Evolutionary conservation across 228 moss, liverwort and hornwort genomes (phyloP).

Genomic region (Sphagnum magellanicum): DNA sequence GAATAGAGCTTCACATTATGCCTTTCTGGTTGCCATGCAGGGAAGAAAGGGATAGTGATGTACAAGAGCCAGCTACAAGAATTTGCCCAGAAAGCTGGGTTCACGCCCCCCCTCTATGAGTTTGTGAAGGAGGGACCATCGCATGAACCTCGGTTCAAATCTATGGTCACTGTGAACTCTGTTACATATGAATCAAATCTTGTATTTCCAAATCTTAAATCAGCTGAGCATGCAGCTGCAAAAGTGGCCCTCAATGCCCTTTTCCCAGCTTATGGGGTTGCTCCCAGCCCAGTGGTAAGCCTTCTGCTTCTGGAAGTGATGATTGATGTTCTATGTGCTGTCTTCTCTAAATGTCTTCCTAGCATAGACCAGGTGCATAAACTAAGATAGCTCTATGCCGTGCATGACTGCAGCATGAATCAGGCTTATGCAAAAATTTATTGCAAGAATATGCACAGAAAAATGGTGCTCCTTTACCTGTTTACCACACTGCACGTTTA

Average conservation of each 20-base stretch:
- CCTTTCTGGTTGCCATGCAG: slow-evolving; percentile 4
- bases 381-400: slow-evolving; percentile 27
- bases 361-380: neutral
- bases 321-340: no score
- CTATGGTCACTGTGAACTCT: slow-evolving; percentile 68
- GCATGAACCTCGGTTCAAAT: slow-evolving; percentile 92
- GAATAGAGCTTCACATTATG: no score
- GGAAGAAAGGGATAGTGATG: slow-evolving; percentile 48
- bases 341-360: no score
- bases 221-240: slow-evolving; percentile 94
- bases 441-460: slow-evolving; percentile 62
- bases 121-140: slow-evolving; percentile 89
- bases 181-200: slow-evolving; percentile 64
- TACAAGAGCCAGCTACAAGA: slow-evolving; percentile 99
- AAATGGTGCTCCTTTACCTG: slow-evolving; percentile 42
- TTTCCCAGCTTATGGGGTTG: slow-evolving; percentile 36
- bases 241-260: slow-evolving; percentile 74
- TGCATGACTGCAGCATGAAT: slow-evolving; percentile 35
- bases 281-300: slow-evolving; percentile 85
- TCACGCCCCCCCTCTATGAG: slow-evolving; percentile 77
- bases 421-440: slow-evolving; percentile 58
- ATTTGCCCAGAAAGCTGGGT: slow-evolving; percentile 88
- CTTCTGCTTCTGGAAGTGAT: neutral
- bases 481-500: slow-evolving; percentile 37
- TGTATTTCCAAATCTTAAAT: slow-evolving; percentile 75